Evolutionary conservation across 352 stramenopile species (phyloP).

Genomic region (Phytophthora fragariaefolia): DNA sequence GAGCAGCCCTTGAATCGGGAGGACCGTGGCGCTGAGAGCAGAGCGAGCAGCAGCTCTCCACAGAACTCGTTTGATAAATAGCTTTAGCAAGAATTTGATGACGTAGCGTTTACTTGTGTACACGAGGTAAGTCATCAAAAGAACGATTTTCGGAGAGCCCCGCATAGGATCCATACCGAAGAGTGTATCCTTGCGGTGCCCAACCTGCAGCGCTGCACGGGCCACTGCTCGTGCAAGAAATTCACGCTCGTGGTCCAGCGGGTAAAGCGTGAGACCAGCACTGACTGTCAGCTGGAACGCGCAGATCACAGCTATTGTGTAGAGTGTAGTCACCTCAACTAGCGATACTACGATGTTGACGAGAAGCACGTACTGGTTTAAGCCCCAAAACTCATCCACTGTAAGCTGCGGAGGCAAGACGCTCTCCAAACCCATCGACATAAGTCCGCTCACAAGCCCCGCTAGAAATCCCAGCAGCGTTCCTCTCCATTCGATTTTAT

Average conservation of each 20-base stretch:
- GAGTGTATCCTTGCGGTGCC: slow-evolving; percentile 45
- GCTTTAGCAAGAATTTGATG: slow-evolving; percentile 63
- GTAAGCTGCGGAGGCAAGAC: slow-evolving; percentile 19
- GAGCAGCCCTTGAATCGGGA: slow-evolving; percentile 55
- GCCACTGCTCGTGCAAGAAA: slow-evolving; percentile 58
- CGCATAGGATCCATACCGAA: slow-evolving; percentile 66
- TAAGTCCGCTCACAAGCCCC: slow-evolving; percentile 43
- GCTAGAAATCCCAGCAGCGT: slow-evolving; percentile 32
- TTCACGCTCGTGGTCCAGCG: slow-evolving; percentile 54
- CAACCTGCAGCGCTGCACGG: slow-evolving; percentile 53
- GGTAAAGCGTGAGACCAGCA: slow-evolving; percentile 52
- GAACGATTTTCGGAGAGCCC: slow-evolving; percentile 45
- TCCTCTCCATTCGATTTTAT: slow-evolving; percentile 40
- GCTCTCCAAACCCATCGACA: slow-evolving; percentile 48
- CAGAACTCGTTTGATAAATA: slow-evolving; percentile 60
- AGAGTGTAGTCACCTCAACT: slow-evolving; percentile 53
- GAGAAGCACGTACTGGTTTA: slow-evolving; percentile 42
- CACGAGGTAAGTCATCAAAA: slow-evolving; percentile 48
- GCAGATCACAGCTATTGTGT: slow-evolving; percentile 44
- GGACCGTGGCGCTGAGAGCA: slow-evolving; percentile 47
- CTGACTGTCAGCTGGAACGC: slow-evolving; percentile 54
- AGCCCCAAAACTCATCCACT: slow-evolving; percentile 20
- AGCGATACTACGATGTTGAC: slow-evolving; percentile 61
- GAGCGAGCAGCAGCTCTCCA: slow-evolving; percentile 54
- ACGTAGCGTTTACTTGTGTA: slow-evolving; percentile 64